Conservation (phyloP, 2,329 filamentous ascomycete genomes). For the Phaeosphaeriaceae sp. region DNA sequence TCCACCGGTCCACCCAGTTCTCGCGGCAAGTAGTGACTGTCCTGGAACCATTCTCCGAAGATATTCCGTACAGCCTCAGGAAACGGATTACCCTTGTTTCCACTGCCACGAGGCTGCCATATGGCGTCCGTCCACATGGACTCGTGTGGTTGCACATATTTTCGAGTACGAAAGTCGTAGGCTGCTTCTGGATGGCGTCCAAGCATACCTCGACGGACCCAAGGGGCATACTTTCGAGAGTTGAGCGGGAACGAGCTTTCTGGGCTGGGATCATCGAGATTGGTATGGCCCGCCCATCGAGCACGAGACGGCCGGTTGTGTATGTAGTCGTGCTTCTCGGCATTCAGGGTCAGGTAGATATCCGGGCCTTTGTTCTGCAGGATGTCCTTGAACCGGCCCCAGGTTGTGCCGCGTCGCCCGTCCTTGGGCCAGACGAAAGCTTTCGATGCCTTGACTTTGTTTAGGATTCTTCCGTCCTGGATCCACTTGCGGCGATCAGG, state of each 20-base stretch:
- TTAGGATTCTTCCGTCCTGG: conserved; percentile 28
- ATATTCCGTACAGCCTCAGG: conserved; percentile 35
- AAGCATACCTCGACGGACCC: conserved; percentile 19
- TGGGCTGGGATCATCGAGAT: conserved; percentile 24
- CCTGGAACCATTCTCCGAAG: conserved; percentile 38
- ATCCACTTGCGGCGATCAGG: conserved; percentile 29
- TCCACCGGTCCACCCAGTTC: conserved; percentile 2
- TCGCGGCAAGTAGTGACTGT: conserved; percentile 20
- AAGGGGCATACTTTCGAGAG: conserved; percentile 20
- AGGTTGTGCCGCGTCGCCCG: conserved; percentile 44
- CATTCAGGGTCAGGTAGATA: conserved; percentile 52
- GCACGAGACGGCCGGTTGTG: conserved; percentile 45
- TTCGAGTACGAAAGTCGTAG: conserved; percentile 48
- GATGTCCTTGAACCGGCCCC: conserved; percentile 54
- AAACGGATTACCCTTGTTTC: conserved; percentile 17
- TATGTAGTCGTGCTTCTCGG: conserved; percentile 47
- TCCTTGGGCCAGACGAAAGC: conserved; percentile 56
- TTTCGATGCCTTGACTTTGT: conserved; percentile 41
- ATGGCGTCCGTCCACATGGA: conserved; percentile 42
- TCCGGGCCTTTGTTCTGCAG: conserved; percentile 53
- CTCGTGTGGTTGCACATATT: conserved; percentile 33
- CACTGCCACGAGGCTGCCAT: conserved; percentile 36
- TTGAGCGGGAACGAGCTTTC: conserved; percentile 10
- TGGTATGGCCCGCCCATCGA: conserved; percentile 47
- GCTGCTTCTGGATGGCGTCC: conserved; percentile 23